Evolutionary conservation across 2,329 filamentous ascomycete genomes (phyloP).

Genomic region (Alternaria longipes): DNA sequence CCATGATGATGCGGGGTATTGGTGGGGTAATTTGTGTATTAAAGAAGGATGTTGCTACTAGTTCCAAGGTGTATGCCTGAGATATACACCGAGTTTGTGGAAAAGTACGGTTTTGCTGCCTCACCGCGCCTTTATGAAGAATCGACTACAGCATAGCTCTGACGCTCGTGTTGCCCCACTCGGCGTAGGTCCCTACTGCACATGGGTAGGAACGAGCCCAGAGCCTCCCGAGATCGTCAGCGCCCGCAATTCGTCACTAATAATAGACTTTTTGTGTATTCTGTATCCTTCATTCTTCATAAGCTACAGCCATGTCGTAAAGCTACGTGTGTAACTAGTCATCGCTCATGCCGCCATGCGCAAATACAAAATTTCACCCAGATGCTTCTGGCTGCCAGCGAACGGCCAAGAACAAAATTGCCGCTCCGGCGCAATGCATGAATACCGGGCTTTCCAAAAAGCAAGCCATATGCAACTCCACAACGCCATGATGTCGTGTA

Average conservation of each 20-base stretch:
- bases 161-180: slow-evolving; percentile 42
- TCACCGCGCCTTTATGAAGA: slow-evolving; percentile 15
- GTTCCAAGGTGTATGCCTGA: background rate
- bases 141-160: slow-evolving; percentile 28
- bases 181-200: slow-evolving; percentile 34
- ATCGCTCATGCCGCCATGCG: background rate
- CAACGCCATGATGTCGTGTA: slow-evolving; percentile 16
- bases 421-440: slow-evolving; percentile 14
- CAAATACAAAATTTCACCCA: background rate
- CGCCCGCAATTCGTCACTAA: slow-evolving; percentile 40
- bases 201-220: slow-evolving; percentile 20
- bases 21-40: slow-evolving; percentile 13
- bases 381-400: background rate
- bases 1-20: slow-evolving; percentile 45
- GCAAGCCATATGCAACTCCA: slow-evolving; percentile 14
- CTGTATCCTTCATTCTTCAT: slow-evolving; percentile 3
- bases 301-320: slow-evolving; percentile 1
- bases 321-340: background rate
- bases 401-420: slow-evolving; percentile 4
- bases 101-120: slow-evolving; percentile 8
- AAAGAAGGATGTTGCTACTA: slow-evolving; percentile 13
- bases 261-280: slow-evolving; percentile 30
- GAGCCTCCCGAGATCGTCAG: slow-evolving; percentile 27
- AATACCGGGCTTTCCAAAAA: slow-evolving; percentile 11
- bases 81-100: slow-evolving; percentile 3